Evolutionary conservation across 352 stramenopile genomes (phyloP), one percentile per base, ranked within the genome.

Genomic region (Phytophthora hybrid): DNA sequence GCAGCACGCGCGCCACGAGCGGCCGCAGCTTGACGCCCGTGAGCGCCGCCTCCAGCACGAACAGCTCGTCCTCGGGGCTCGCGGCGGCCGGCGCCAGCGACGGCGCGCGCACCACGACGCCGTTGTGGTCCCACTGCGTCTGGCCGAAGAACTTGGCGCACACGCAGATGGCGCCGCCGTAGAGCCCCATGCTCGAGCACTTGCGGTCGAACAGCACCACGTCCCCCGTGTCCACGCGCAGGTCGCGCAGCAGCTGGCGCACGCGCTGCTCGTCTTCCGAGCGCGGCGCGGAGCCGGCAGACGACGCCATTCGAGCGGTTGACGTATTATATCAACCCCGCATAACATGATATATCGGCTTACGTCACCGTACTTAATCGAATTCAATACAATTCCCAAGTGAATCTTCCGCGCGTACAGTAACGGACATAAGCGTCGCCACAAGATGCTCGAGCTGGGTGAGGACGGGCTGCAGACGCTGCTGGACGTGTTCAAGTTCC

Each of bases 61-160:
- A 84, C 31, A 95, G 74, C 64, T 93, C 77, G 18, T 81, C 77
- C 21, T 82, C 72, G 57, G 53, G 66, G 4, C 46, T 68, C 14
- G 62, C 6, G 11, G 72, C 60, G 9, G 71, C 46, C 26, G 64
- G 63, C 7, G 58, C 61, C 19, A 77, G 59, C 5, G 71, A 62
- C 1, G 79, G 83, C 18, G 81, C 83, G 11, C 87, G 83, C 14
- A 95, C 65, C 31, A 97, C 81, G 21, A 95, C 86, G 51, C 90
- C 90, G 69, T 94, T 97, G 78, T 96, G 90, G 74, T 97, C 90
- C 87, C 88, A 97, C 34, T 86, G 87, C 46, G 90, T 96, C 47
- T 85, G 76, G 14, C 89, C 89, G 52, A 95, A 93, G 53, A 95
- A 80, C 73, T 97, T 97, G 55, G 90, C 87, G 57, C 83, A 90